Evolutionary conservation across 495 filamentous ascomycete species (phyloP).

Genomic region (Penicillium turbatum): DNA sequence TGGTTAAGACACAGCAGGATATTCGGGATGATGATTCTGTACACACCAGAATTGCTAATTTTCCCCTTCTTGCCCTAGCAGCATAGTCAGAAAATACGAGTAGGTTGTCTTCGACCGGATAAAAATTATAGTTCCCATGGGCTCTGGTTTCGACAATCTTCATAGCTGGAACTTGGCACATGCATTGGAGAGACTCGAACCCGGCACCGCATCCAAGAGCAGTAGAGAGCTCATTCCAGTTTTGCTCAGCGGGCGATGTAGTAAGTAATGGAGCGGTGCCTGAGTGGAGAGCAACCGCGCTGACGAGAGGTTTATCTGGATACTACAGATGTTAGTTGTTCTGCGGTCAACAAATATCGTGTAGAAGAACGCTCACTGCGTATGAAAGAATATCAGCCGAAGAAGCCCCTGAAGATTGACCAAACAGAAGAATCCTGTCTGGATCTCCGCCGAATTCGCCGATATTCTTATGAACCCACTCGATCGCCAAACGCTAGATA

Average conservation of each 20-base stretch:
- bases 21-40: background rate
- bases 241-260: background rate
- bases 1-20: too few relatives aligned
- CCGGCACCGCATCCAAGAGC: background rate
- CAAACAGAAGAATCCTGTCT: constrained; percentile 31
- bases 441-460: constrained; percentile 37
- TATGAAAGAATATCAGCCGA: constrained; percentile 30
- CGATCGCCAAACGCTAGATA: constrained; percentile 29
- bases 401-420: constrained; percentile 31
- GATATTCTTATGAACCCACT: constrained; percentile 36
- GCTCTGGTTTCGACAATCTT: constrained; percentile 1
- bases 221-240: constrained; percentile 3
- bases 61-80: background rate
- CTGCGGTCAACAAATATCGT: background rate
- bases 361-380: constrained; percentile 10
- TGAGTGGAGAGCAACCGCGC: constrained; percentile 45
- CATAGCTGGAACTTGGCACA: background rate
- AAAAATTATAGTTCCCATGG: constrained; percentile 7
- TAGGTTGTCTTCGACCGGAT: constrained; percentile 6
- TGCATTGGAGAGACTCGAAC: background rate
- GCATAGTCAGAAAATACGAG: constrained; percentile 12
- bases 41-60: constrained; percentile 6
- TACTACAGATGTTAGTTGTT: constrained; percentile 6
- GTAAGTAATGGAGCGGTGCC: constrained; percentile 27
- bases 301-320: constrained; percentile 29